These are phyloP conservation scores for Umbelopsis ramanniana DNA, from an alignment of 192 early-diverging fungal species.

Conservation along the genomic window DNA sequence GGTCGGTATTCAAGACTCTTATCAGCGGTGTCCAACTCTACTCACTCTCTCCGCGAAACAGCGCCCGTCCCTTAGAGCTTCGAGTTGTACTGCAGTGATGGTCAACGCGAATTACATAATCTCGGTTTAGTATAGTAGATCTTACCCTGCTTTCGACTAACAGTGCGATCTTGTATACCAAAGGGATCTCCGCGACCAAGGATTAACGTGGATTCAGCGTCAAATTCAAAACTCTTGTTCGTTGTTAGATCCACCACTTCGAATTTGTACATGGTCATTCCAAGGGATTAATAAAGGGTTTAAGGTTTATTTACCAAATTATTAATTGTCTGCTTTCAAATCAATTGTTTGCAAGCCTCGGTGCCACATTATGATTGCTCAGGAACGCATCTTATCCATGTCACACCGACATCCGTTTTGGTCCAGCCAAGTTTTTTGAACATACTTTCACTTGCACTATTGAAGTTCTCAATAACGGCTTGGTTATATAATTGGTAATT, in stretches of 20 bases:
- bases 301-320: too few species aligned
- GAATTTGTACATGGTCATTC: background rate
- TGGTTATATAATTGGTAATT: background rate
- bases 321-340: too few species aligned
- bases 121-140: background rate
- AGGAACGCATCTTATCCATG: background rate
- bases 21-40: background rate
- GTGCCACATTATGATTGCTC: background rate
- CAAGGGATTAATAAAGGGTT: background rate
- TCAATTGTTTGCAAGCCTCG: too few species aligned
- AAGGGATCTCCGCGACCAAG: constrained; percentile 10
- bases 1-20: background rate
- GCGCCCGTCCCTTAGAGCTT: background rate
- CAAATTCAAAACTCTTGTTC: background rate
- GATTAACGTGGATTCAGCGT: background rate
- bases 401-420: background rate
- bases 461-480: background rate
- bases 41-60: constrained; percentile 17
- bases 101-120: background rate
- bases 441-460: background rate
- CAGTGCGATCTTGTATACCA: constrained; percentile 16
- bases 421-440: constrained; percentile 7
- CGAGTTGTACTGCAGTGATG: constrained; percentile 6
- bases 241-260: constrained; percentile 1
- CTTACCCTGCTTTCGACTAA: constrained; percentile 15